A percentile compares a stretch with the other conserved stretches of the same genome.
Evolutionary conservation across 345 rosid species (phyloP).

Genomic region (Corchorus olitorius): DNA sequence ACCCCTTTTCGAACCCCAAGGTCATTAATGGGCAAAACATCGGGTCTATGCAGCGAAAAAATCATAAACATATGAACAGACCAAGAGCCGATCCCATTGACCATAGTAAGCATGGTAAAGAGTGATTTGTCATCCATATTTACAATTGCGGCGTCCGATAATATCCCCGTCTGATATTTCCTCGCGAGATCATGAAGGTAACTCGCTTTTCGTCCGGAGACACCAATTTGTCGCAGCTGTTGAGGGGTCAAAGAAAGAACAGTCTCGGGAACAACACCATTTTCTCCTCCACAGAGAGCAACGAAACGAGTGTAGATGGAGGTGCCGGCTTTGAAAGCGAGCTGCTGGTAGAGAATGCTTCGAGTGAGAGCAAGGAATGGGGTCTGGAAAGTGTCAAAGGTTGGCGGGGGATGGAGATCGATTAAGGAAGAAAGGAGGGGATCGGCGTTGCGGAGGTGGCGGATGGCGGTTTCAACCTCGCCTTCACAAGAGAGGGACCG

Average conservation of each 20-base stretch:
- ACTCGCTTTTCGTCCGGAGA: conserved; percentile 89
- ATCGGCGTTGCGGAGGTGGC: conserved; percentile 76
- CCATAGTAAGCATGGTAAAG: conserved; percentile 97
- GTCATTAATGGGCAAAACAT: conserved; percentile 90
- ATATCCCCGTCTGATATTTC: conserved; percentile 82
- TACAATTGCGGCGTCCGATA: conserved; percentile 79
- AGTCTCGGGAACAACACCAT: conserved; percentile 69
- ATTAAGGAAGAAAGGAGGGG: conserved; percentile 68
- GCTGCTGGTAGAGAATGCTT: conserved; percentile 89
- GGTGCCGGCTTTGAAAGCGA: conserved; percentile 82
- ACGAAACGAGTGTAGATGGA: conserved; percentile 91
- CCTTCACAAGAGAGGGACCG: conserved; percentile 85
- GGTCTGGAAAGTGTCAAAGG: conserved; percentile 73
- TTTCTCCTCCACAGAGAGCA: conserved; percentile 79
- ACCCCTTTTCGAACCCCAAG: conserved; percentile 90
- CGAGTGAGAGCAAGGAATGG: conserved; percentile 89
- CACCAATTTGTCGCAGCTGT: conserved; percentile 87
- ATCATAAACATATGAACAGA: conserved; percentile 99
- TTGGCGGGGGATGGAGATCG: conserved; percentile 67
- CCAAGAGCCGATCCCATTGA: conserved; percentile 98
- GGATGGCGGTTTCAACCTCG: conserved; percentile 75
- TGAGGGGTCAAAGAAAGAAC: conserved; percentile 72
- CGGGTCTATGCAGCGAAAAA: conserved; percentile 92
- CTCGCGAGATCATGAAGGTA: conserved; percentile 94
- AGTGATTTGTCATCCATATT: conserved; percentile 95